Conservation (phyloP, 257 asterid species). For the Nicotiana tabacum region DNA sequence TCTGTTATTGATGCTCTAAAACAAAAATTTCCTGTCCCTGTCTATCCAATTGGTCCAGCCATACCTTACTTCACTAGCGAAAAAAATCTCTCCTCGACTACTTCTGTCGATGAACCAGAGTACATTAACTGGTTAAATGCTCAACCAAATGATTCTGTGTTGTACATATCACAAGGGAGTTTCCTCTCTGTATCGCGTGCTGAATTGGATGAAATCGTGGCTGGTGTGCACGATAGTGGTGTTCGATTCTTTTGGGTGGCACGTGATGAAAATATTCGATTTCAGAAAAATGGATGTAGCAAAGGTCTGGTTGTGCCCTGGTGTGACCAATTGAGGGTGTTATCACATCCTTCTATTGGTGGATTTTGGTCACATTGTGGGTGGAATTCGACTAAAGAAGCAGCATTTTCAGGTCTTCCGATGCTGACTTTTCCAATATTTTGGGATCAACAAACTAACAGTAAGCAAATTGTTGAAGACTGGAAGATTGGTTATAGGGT, state of each 20-base stretch:
- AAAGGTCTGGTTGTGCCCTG: conserved; percentile 54
- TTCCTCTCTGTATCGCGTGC: conserved; percentile 33
- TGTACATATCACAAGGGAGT: conserved; percentile 62
- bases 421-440: conserved; percentile 43
- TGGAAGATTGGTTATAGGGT: conserved; percentile 61
- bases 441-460: conserved; percentile 45
- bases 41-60: conserved; percentile 44
- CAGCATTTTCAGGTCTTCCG: conserved; percentile 41
- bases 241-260: conserved; percentile 55
- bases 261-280: conserved; percentile 20
- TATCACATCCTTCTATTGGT: conserved; percentile 44
- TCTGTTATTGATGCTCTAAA: conserved; percentile 29
- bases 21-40: conserved; percentile 18
- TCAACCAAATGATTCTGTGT: conserved; percentile 44
- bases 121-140: conserved; percentile 42
- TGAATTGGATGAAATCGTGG: conserved; percentile 45
- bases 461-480: conserved; percentile 49
- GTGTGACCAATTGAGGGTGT: conserved; percentile 57
- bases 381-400: conserved; percentile 70
- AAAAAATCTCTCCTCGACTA: neutral
- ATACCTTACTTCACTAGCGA: conserved; percentile 17
- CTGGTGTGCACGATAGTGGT: conserved; percentile 36
- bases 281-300: conserved; percentile 1
- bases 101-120: neutral
- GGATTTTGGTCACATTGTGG: conserved; percentile 75